Percentiles rank a stretch among this genome's conserved stretches.
phyloP scores from a whole-genome alignment of 1,139 yeast genomes.

The Sugiyamaella paludigena region DNA sequence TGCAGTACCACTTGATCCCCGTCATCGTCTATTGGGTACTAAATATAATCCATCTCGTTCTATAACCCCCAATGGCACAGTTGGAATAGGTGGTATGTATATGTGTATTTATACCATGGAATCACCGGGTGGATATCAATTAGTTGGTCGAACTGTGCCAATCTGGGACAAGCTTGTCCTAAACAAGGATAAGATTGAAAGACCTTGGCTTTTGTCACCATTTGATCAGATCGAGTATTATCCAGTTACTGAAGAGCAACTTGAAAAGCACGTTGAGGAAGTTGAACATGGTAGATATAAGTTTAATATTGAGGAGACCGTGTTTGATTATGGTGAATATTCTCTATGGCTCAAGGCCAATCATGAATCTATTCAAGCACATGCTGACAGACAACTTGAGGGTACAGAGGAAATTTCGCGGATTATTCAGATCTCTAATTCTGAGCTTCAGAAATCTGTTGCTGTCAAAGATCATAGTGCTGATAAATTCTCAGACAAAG shows the following conservation, averaged over 20 bases:
- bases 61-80: slow-evolving; percentile 93
- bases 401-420: slow-evolving; percentile 80
- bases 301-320: slow-evolving; percentile 70
- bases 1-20: slow-evolving; percentile 96
- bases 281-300: slow-evolving; percentile 77
- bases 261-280: slow-evolving; percentile 68
- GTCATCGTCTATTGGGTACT: slow-evolving; percentile 87
- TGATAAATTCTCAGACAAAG: slow-evolving; percentile 59
- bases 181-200: slow-evolving; percentile 51
- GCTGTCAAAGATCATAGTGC: slow-evolving; percentile 32
- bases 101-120: slow-evolving; percentile 99
- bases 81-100: slow-evolving; percentile 97
- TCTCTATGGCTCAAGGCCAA: slow-evolving; percentile 74
- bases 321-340: slow-evolving; percentile 80
- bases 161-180: slow-evolving; percentile 93
- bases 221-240: slow-evolving; percentile 94
- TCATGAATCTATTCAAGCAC: slow-evolving; percentile 66
- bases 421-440: slow-evolving; percentile 78
- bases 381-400: slow-evolving; percentile 70
- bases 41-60: slow-evolving; percentile 97
- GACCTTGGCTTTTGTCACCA: slow-evolving; percentile 88
- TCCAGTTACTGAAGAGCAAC: slow-evolving; percentile 81
- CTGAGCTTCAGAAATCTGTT: slow-evolving; percentile 56
- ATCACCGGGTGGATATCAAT: slow-evolving; percentile 97
- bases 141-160: slow-evolving; percentile 94